These are phyloP conservation scores for Epithele typhae DNA, from an alignment of 768 basidiomycete species.

Conservation along the genomic window DNA sequence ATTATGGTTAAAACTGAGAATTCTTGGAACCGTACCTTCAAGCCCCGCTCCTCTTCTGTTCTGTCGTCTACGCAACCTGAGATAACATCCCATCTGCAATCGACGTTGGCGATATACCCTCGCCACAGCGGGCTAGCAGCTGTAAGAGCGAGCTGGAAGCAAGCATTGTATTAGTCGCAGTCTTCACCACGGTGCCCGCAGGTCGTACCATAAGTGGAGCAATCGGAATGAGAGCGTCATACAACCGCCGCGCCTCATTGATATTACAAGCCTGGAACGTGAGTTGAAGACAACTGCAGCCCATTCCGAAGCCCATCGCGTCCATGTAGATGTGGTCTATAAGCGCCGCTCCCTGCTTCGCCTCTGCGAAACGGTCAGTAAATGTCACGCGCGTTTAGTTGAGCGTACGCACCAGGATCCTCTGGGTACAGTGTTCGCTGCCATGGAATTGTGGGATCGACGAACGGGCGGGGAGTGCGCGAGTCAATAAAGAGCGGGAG, in stretches of 20 bases:
- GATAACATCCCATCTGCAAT: slow-evolving; percentile 98
- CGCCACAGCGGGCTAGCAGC: slow-evolving; percentile 95
- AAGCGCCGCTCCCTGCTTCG: slow-evolving; percentile 84
- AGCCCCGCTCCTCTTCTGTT: slow-evolving; percentile 89
- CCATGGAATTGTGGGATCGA: slow-evolving; percentile 91
- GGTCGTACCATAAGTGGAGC: slow-evolving; percentile 96
- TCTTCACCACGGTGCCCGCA: too few relatives aligned
- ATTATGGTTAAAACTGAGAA: too few relatives aligned
- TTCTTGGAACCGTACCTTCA: slow-evolving; percentile 50
- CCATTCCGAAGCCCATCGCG: slow-evolving; percentile 99
- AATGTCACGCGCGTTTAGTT: not conserved
- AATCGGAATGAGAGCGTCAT: slow-evolving; percentile 93
- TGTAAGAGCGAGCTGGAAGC: slow-evolving; percentile 77
- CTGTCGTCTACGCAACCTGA: slow-evolving; percentile 98
- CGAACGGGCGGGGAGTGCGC: slow-evolving; percentile 82
- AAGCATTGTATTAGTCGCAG: not conserved
- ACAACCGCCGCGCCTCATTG: slow-evolving; percentile 85
- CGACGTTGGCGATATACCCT: slow-evolving; percentile 93
- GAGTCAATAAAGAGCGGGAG: slow-evolving; percentile 89
- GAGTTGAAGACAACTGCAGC: slow-evolving; percentile 94
- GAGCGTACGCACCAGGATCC: slow-evolving; percentile 59
- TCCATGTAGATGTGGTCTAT: slow-evolving; percentile 95
- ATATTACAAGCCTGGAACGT: slow-evolving; percentile 98
- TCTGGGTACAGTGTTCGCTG: slow-evolving; percentile 79
- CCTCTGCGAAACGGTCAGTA: slow-evolving; percentile 47